phyloP scores from a whole-genome alignment of 2,329 filamentous ascomycete species.

The Microdochium paspali region DNA sequence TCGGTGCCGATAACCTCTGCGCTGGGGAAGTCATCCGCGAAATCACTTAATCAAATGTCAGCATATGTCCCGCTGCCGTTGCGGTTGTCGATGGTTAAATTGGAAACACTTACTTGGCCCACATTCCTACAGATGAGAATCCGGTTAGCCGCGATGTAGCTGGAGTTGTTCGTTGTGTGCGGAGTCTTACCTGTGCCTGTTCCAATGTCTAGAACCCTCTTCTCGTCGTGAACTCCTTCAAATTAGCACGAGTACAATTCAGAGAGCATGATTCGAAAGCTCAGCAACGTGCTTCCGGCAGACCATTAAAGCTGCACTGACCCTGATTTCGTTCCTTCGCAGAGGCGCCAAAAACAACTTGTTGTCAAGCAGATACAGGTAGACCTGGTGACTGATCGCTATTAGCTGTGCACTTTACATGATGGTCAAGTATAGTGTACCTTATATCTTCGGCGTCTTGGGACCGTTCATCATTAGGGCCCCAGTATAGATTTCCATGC shows the following conservation, averaged over 20 bases:
- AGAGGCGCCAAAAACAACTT: slow-evolving; percentile 15
- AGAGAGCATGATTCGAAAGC: too few species aligned
- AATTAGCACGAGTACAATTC: too few species aligned
- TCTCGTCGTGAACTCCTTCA: slow-evolving; percentile 4
- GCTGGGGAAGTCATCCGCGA: slow-evolving; percentile 7
- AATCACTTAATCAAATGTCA: slow-evolving; percentile 4
- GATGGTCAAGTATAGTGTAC: not conserved
- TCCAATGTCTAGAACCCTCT: slow-evolving; percentile 12
- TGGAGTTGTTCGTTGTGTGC: not conserved
- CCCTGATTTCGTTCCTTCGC: slow-evolving; percentile 3
- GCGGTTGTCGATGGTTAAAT: too few species aligned
- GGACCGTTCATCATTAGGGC: slow-evolving; percentile 1
- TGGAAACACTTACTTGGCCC: slow-evolving; percentile 7
- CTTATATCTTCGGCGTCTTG: slow-evolving; percentile 1
- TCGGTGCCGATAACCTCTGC: slow-evolving; percentile 15
- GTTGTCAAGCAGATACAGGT: slow-evolving; percentile 14
- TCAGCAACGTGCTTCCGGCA: too few species aligned
- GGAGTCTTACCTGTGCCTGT: slow-evolving; percentile 9
- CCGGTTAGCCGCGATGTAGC: too few species aligned
- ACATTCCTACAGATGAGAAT: slow-evolving; percentile 3
- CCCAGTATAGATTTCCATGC: not conserved
- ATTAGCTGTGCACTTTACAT: not conserved
- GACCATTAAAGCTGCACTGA: not conserved
- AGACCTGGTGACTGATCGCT: slow-evolving; percentile 15
- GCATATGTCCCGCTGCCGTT: too few species aligned